phyloP scores from a whole-genome alignment of 768 basidiomycete species.

The Russula emetica region DNA sequence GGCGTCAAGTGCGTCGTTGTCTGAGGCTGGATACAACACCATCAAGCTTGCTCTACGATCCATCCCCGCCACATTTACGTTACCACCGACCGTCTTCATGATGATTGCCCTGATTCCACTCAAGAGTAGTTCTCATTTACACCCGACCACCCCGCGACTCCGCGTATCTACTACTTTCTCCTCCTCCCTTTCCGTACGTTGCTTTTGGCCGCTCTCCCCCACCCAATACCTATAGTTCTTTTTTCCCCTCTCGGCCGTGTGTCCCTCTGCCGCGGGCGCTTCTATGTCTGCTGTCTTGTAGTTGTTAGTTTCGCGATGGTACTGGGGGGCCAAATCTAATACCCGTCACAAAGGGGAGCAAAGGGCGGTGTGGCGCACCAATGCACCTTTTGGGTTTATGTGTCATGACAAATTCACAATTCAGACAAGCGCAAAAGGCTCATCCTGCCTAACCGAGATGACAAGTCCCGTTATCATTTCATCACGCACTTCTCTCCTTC shows the following conservation, averaged over 20 bases:
- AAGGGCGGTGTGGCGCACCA: neutral
- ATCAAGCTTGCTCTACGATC: constrained; percentile 29
- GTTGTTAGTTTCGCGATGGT: constrained; percentile 35
- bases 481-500: too few relatives aligned
- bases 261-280: constrained; percentile 13
- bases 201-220: constrained; percentile 25
- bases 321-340: constrained; percentile 37
- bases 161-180: constrained; percentile 25
- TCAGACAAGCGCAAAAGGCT: too few relatives aligned
- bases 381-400: neutral
- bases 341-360: constrained; percentile 33
- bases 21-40: constrained; percentile 43
- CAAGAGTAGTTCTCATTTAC: constrained; percentile 24
- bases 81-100: constrained; percentile 20
- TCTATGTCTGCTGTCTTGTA: constrained; percentile 33
- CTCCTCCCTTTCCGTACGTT: constrained; percentile 24
- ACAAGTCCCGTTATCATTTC: too few relatives aligned
- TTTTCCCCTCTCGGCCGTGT: constrained; percentile 23
- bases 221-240: constrained; percentile 29
- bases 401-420: constrained; percentile 5
- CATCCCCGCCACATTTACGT: constrained; percentile 19
- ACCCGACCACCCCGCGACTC: constrained; percentile 20
- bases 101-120: constrained; percentile 9
- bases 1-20: constrained; percentile 71
- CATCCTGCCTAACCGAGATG: too few relatives aligned